Conservation (phyloP, 2,329 filamentous ascomycete species). For the Epichloe coenophiala region DNA sequence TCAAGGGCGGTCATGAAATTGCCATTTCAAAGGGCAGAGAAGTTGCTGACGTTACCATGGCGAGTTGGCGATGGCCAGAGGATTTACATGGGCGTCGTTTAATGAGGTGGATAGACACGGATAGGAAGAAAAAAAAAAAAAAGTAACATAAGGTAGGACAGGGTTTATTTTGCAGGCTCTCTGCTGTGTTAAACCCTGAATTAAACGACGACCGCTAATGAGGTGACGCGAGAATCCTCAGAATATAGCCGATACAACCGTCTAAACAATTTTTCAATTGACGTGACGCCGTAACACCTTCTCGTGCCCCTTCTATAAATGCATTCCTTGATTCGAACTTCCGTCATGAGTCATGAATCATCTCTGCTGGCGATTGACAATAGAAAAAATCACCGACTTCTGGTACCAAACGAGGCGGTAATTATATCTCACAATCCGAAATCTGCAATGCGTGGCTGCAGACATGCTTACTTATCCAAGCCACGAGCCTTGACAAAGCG, state of each 20-base stretch:
- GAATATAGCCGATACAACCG: background rate
- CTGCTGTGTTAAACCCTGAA: too few relatives aligned
- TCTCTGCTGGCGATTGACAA: background rate
- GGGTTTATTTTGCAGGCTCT: too few relatives aligned
- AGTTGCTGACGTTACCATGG: constrained; percentile 32
- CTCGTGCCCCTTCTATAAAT: background rate
- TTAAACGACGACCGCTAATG: too few relatives aligned
- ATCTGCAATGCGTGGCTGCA: background rate
- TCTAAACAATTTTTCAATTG: background rate
- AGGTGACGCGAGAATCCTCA: background rate
- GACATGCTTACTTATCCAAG: constrained; percentile 31
- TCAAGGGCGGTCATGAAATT: constrained; percentile 58
- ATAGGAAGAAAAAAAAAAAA: too few relatives aligned
- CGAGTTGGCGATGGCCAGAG: constrained; percentile 16
- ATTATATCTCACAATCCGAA: background rate
- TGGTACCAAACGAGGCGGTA: too few relatives aligned
- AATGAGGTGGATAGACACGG: too few relatives aligned
- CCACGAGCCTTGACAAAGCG: constrained; percentile 45
- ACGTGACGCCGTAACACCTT: background rate
- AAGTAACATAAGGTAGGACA: too few relatives aligned
- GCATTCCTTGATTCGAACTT: background rate
- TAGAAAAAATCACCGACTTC: background rate
- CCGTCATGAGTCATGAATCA: background rate
- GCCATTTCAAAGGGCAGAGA: constrained; percentile 47
- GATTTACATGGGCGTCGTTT: background rate